A percentile compares a stretch with the other conserved stretches of the same genome.
phyloP scores from a whole-genome alignment of 495 filamentous ascomycete genomes.

The Aspergillus steynii region DNA sequence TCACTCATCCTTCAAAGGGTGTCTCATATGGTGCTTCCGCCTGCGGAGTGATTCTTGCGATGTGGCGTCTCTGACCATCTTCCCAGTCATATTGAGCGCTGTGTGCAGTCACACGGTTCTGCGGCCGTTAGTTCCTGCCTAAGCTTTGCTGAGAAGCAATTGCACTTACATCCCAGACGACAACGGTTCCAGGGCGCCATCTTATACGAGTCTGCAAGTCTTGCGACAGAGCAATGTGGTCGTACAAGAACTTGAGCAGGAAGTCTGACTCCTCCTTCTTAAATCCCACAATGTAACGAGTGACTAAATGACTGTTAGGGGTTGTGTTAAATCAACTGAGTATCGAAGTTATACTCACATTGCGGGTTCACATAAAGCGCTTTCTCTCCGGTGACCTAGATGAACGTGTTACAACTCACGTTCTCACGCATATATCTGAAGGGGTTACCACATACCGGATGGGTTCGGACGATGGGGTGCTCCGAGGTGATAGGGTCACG shows the following conservation, averaged over 20 bases:
- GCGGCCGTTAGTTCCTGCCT: constrained; percentile 11
- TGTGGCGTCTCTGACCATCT: constrained; percentile 73
- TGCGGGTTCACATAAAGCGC: constrained; percentile 83
- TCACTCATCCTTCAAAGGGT: constrained; percentile 46
- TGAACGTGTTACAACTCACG: not conserved
- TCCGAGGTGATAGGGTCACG: constrained; percentile 55
- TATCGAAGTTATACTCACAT: constrained; percentile 55
- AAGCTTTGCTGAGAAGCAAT: not conserved
- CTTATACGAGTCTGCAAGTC: constrained; percentile 60
- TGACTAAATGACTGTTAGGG: constrained; percentile 39
- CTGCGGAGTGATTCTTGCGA: constrained; percentile 83
- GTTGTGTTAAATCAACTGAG: constrained; percentile 7
- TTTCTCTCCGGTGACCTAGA: constrained; percentile 63
- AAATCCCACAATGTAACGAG: constrained; percentile 61
- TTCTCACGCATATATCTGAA: constrained; percentile 10
- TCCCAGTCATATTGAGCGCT: constrained; percentile 82
- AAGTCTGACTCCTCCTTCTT: constrained; percentile 68
- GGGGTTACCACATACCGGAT: constrained; percentile 52
- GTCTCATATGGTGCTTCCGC: constrained; percentile 73
- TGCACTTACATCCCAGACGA: constrained; percentile 60
- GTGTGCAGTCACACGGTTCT: constrained; percentile 75
- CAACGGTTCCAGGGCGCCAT: constrained; percentile 58
- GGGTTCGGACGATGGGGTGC: constrained; percentile 63
- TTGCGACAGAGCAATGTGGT: constrained; percentile 59
- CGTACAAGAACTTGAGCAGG: constrained; percentile 65